Conservation (phyloP, 805 yeast genomes). For the Saccharomycopsis babjevae region DNA sequence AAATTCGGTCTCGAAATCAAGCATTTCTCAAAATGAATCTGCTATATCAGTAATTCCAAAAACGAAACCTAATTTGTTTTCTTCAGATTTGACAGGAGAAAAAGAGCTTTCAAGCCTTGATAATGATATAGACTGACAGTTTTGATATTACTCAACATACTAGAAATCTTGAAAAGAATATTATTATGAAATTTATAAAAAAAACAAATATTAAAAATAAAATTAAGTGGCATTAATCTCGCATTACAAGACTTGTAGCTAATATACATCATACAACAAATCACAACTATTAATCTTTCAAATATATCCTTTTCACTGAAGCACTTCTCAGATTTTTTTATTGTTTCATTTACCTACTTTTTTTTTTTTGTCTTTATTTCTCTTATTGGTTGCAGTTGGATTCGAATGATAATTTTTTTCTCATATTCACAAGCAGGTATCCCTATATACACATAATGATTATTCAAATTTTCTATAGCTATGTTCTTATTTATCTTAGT, state of each 20-base stretch:
- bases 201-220: not conserved
- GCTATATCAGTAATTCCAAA: not conserved
- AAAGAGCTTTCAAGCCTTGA: not conserved
- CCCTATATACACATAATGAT: too few species aligned
- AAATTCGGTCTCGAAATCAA: not conserved
- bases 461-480: too few species aligned
- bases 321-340: too few species aligned
- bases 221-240: too few species aligned
- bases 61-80: not conserved
- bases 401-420: too few species aligned
- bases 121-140: not conserved
- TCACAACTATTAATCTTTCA: too few species aligned
- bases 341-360: too few species aligned
- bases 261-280: not conserved
- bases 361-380: too few species aligned
- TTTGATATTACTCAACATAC: not conserved
- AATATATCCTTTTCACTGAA: too few species aligned
- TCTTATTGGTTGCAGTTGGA: too few species aligned
- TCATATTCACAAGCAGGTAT: too few species aligned
- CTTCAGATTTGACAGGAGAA: not conserved
- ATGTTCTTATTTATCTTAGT: too few species aligned
- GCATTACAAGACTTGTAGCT: not conserved
- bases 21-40: not conserved
- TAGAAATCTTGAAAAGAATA: not conserved
- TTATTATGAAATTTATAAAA: not conserved